phyloP scores from a whole-genome alignment of 2,329 filamentous ascomycete genomes.

The Clonostachys sp. region DNA sequence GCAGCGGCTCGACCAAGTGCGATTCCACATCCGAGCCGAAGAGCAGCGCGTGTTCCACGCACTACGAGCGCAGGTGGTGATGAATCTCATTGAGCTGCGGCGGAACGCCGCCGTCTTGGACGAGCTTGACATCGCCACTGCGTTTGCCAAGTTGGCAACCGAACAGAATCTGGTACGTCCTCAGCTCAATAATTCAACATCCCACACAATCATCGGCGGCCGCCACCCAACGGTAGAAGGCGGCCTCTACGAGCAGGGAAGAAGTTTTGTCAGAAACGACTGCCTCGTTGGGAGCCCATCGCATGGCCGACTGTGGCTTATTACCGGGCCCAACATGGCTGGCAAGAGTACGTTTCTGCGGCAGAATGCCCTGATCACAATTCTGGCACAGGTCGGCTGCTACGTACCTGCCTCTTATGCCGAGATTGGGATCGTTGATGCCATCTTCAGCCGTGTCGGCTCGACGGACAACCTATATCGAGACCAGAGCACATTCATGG shows the following conservation, averaged over 20 bases:
- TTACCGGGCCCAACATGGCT: slow-evolving; percentile 95
- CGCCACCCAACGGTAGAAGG: slow-evolving; percentile 90
- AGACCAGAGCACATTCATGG: slow-evolving; percentile 98
- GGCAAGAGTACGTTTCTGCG: slow-evolving; percentile 95
- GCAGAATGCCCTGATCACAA: slow-evolving; percentile 91
- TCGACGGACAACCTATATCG: slow-evolving; percentile 93
- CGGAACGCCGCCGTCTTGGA: slow-evolving; percentile 89
- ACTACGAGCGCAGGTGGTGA: slow-evolving; percentile 71
- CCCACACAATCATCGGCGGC: slow-evolving; percentile 77
- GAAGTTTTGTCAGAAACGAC: slow-evolving; percentile 81
- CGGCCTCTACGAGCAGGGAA: slow-evolving; percentile 73
- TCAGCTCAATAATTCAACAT: slow-evolving; percentile 57
- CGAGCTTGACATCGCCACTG: slow-evolving; percentile 85
- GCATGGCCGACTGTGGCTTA: slow-evolving; percentile 60
- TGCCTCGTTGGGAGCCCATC: slow-evolving; percentile 69
- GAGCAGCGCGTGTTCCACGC: slow-evolving; percentile 75
- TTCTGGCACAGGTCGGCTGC: slow-evolving; percentile 87
- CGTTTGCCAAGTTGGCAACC: slow-evolving; percentile 73
- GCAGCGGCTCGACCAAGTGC: slow-evolving; percentile 70
- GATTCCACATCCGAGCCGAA: slow-evolving; percentile 74
- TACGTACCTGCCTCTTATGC: slow-evolving; percentile 89
- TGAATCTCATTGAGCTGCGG: slow-evolving; percentile 78
- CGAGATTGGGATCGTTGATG: slow-evolving; percentile 87
- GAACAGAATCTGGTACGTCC: slow-evolving; percentile 74
- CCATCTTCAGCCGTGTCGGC: slow-evolving; percentile 88